Evolutionary conservation across 1,139 yeast genomes (phyloP).

Genomic region (Suhomyces yuchorum): DNA sequence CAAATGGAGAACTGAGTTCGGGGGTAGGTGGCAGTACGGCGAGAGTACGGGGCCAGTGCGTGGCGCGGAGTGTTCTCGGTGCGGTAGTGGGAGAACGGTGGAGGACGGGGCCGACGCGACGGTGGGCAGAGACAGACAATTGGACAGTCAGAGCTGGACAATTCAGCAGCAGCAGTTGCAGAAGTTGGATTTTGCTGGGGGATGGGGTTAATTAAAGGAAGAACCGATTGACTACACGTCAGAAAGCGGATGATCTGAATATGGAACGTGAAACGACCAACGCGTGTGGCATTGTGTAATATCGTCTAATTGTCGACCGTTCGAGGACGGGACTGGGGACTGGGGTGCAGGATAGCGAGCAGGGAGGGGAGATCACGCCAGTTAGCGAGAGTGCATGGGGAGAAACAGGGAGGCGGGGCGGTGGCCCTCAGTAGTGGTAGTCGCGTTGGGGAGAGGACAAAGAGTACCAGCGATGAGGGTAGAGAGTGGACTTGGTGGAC

Average conservation of each 20-base stretch:
- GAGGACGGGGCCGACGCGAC: neutral
- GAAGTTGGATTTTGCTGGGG: neutral
- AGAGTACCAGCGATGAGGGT: no score
- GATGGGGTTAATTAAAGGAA: neutral
- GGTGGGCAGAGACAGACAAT: neutral
- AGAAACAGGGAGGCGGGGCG: no score
- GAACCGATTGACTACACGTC: constrained; percentile 1
- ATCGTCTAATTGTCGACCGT: constrained; percentile 11
- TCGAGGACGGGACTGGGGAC: no score
- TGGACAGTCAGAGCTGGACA: neutral
- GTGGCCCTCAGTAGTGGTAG: no score
- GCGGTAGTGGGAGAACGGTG: neutral
- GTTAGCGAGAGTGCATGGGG: neutral
- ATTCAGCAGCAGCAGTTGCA: neutral
- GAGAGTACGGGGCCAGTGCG: neutral
- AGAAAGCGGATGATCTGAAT: constrained; percentile 3
- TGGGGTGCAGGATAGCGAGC: constrained; percentile 1
- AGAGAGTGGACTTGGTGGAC: no score
- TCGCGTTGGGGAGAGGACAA: no score
- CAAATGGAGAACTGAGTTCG: neutral
- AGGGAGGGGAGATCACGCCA: neutral
- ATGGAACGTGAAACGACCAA: constrained; percentile 3
- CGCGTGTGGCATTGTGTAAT: constrained; percentile 15
- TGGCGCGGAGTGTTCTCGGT: neutral
- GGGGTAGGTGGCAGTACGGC: neutral